Evolutionary conservation across 2,329 filamentous ascomycete species (phyloP).

Genomic region (Ophiocordyceps polyrhachis-furcata): DNA sequence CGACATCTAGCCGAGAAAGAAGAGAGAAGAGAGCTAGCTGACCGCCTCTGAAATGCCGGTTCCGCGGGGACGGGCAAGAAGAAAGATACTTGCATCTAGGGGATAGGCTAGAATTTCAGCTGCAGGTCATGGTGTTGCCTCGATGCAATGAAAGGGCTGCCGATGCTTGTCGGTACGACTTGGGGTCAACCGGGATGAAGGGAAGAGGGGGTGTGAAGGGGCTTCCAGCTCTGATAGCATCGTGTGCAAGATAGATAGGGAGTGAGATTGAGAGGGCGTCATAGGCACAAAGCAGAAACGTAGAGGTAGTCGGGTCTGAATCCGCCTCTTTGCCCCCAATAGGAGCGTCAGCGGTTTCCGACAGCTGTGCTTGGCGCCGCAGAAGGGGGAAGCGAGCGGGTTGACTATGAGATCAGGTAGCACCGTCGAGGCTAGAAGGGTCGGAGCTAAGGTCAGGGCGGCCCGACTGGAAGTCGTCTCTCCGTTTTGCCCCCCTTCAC

Average conservation of each 20-base stretch:
- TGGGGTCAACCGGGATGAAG: not conserved
- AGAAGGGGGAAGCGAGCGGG: not conserved
- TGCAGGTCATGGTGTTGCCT: constrained; percentile 2
- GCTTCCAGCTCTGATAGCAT: not conserved
- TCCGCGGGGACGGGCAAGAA: constrained; percentile 1
- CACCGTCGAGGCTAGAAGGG: not conserved
- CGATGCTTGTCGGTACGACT: constrained; percentile 5
- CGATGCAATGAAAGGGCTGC: constrained; percentile 1
- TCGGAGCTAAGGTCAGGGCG: not conserved
- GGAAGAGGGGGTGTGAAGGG: not conserved
- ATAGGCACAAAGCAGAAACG: not conserved
- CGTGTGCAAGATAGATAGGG: not conserved
- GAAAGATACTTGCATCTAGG: constrained; percentile 1
- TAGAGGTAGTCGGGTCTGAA: not conserved
- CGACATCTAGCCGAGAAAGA: constrained; percentile 2
- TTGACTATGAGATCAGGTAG: not conserved
- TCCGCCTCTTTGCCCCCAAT: not conserved
- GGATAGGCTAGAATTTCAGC: constrained; percentile 1
- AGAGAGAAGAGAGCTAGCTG: constrained; percentile 1
- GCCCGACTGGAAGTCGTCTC: not conserved
- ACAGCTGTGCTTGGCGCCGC: not conserved
- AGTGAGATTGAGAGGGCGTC: not conserved
- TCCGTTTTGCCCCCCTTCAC: not conserved
- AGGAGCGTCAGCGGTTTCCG: not conserved
- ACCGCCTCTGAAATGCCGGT: constrained; percentile 1